Base-by-base conservation (phyloP, 2,329 filamentous ascomycete genomes). In the Diaporthe ilicicola region DNA sequence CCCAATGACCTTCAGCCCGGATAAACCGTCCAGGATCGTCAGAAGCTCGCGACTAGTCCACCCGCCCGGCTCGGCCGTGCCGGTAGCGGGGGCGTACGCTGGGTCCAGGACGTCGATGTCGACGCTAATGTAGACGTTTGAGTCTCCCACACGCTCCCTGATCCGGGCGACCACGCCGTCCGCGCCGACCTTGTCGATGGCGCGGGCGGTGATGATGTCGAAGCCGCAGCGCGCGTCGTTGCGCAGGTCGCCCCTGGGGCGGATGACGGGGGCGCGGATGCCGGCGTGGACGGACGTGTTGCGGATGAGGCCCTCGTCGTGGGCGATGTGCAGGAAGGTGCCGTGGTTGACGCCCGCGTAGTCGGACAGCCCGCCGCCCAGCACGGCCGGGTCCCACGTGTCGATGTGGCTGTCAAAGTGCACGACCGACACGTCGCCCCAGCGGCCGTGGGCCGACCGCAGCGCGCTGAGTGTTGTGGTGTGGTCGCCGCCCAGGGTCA, bases 31-130 rank as follows among this genome's bases (percentile, higher is more conserved):
- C 72, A 95, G 81, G 69, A 95, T 91, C 3, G 90, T 85, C 72
- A 95, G 91, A 71, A 96, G 83, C 80, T 95, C 93, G 44, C 93
- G 86, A 5, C 90, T 93, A 2, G 92, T 93, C 93, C 93, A 95
- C 22, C 93, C 93, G 64, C 93, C 93, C 0, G 92, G 90, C 79
- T 95, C 93, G 0, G 93, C 91, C 0, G 93, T 95, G 0, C 93
- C 93, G 0, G 92, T 94, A 2, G 91, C 92, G 56, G 68, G 29
- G 17, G 90, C 90, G 62, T 82, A 81, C 0, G 83, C 91, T 0
- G 93, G 93, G 79, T 95, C 93, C 56, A 95, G 84, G 0, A 95
- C 92, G 79, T 95, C 93, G 75, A 95, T 95, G 77, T 95, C 93
- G 19, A 95, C 89, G 70, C 88, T 92, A 29, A 95, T 84, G 76